Percentiles rank a stretch among this genome's conserved stretches.
These are phyloP conservation scores for Yamagishiella unicocca DNA, from an alignment of 139 green algal species.

Conservation along the genomic window DNA sequence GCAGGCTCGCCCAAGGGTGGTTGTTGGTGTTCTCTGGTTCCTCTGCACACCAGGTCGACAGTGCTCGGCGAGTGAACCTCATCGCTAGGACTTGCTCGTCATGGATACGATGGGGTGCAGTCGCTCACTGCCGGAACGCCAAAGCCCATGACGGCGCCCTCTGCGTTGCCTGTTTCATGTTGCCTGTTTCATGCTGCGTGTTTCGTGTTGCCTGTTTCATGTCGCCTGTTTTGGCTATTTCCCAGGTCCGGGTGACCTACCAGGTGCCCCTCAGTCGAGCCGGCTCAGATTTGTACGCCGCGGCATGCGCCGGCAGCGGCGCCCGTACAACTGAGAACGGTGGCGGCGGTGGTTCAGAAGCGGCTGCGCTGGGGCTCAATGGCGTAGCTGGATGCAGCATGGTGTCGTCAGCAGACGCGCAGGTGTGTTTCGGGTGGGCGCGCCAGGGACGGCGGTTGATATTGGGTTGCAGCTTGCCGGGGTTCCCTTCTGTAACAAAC, in stretches of 20 bases:
- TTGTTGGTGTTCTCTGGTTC: neutral
- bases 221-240: neutral
- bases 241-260: slow-evolving; percentile 2
- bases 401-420: neutral
- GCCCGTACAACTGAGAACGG: neutral
- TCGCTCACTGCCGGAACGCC: neutral
- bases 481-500: too few species aligned
- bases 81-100: too few species aligned
- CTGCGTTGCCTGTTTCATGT: neutral
- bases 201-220: neutral
- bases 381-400: neutral
- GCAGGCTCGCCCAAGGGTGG: neutral
- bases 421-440: neutral
- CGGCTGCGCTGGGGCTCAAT: neutral
- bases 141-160: neutral
- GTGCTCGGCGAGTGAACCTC: too few species aligned
- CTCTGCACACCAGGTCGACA: neutral
- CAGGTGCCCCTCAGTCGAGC: neutral
- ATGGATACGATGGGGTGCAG: neutral
- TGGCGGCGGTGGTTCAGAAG: neutral
- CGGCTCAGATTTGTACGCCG: neutral
- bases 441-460: neutral
- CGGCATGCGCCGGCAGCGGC: neutral
- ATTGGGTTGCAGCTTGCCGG: too few species aligned
- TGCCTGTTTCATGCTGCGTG: too few species aligned